A percentile compares a stretch with the other conserved stretches of the same genome.
These are phyloP conservation scores for Pluteus cervinus DNA, from an alignment of 768 basidiomycete species.

Conservation along the genomic window DNA sequence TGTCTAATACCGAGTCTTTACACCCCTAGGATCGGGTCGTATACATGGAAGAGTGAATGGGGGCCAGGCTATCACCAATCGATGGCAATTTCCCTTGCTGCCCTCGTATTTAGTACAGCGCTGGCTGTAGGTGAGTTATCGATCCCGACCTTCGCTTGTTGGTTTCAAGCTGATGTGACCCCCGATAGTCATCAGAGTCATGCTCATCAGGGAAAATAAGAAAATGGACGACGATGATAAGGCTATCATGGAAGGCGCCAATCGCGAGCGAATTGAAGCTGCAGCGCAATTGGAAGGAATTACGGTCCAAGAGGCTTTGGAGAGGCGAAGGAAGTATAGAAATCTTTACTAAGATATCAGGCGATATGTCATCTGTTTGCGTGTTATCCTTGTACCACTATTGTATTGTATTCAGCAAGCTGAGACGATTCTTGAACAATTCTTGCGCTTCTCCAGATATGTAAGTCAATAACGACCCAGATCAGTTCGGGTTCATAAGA, in stretches of 20 bases:
- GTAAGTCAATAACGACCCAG: too few species aligned
- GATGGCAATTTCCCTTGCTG: constrained; percentile 43
- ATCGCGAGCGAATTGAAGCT: constrained; percentile 46
- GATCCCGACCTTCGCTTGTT: constrained; percentile 1
- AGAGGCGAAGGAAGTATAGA: constrained; percentile 49
- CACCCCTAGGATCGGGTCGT: constrained; percentile 48
- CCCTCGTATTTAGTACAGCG: constrained; percentile 26
- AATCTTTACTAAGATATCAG: constrained; percentile 54
- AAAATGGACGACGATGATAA: constrained; percentile 44
- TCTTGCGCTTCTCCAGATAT: too few species aligned
- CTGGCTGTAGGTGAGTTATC: constrained; percentile 23
- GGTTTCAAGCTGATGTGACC: background rate
- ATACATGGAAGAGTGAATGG: constrained; percentile 58
- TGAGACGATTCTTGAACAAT: too few species aligned
- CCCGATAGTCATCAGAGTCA: constrained; percentile 32
- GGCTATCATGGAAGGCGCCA: constrained; percentile 34
- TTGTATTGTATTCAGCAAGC: too few species aligned
- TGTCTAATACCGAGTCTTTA: too few species aligned
- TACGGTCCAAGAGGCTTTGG: constrained; percentile 52
- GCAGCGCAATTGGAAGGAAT: constrained; percentile 56
- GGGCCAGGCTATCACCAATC: constrained; percentile 57
- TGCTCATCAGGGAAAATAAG: constrained; percentile 48
- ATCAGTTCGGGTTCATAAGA: too few species aligned
- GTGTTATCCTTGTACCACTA: too few species aligned
- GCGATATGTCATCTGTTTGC: too few species aligned